Evolutionary conservation across 2,329 filamentous ascomycete species (phyloP).

Genomic region (Monosporascus sp.): DNA sequence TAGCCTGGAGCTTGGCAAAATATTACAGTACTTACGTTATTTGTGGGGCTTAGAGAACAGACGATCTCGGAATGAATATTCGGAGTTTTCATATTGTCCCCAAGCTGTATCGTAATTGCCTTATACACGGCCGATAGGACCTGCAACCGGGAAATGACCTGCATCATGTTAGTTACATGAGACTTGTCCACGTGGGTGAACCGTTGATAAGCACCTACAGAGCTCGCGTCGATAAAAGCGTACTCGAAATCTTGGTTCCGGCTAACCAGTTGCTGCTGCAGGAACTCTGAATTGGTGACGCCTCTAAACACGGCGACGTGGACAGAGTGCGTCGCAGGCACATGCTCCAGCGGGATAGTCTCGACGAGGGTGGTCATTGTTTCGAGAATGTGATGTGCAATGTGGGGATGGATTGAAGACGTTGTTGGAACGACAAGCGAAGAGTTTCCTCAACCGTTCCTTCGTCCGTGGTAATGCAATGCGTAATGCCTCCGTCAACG

Average conservation of each 20-base stretch:
- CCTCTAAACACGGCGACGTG: conserved; percentile 71
- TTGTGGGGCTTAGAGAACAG: conserved; percentile 71
- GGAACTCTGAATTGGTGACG: conserved; percentile 69
- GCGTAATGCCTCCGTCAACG: no score
- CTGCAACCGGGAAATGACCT: conserved; percentile 69
- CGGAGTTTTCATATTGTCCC: conserved; percentile 63
- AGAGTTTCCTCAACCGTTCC: no score
- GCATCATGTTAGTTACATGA: neutral
- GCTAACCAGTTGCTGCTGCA: conserved; percentile 78
- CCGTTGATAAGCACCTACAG: conserved; percentile 55
- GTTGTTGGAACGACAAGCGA: neutral
- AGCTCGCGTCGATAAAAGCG: conserved; percentile 81
- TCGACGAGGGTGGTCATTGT: conserved; percentile 39
- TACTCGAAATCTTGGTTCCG: conserved; percentile 87
- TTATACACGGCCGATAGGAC: conserved; percentile 71
- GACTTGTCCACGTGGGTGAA: neutral
- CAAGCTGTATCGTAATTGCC: conserved; percentile 62
- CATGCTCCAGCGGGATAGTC: conserved; percentile 67
- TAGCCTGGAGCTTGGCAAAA: neutral
- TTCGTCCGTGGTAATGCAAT: no score
- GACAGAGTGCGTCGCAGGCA: conserved; percentile 61
- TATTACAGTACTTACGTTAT: conserved; percentile 56
- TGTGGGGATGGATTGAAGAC: neutral
- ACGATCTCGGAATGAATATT: conserved; percentile 91
- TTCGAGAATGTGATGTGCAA: neutral